phyloP scores from a whole-genome alignment of 306 rosid genomes.

The Fragaria nilgerrensis region DNA sequence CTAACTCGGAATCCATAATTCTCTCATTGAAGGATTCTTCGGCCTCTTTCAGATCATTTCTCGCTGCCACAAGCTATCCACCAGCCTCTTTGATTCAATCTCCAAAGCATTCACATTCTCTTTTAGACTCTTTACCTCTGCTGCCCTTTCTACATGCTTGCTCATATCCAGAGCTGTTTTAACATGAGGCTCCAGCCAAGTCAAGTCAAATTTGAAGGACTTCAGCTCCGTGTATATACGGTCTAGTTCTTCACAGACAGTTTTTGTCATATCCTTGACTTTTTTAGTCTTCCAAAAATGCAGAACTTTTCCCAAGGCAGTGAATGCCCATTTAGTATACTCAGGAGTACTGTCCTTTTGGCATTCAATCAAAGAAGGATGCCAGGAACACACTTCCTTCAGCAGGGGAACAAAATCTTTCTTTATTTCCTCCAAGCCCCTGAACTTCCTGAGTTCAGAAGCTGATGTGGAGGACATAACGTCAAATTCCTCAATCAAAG shows the following conservation, averaged over 20 bases:
- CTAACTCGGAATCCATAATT: background rate
- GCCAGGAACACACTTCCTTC: background rate
- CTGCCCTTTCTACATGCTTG: background rate
- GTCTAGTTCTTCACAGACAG: background rate
- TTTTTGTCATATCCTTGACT: background rate
- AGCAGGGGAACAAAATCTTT: background rate
- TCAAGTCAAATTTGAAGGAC: background rate
- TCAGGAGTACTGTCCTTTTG: background rate
- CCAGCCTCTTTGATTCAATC: background rate
- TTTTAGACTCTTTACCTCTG: background rate
- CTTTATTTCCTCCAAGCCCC: background rate
- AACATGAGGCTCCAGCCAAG: conserved; percentile 8
- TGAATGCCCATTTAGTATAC: background rate
- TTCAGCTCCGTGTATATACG: background rate
- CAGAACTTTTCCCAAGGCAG: background rate
- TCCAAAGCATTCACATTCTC: background rate
- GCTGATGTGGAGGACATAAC: background rate
- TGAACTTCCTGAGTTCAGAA: background rate
- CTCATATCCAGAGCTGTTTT: background rate
- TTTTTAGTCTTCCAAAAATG: background rate
- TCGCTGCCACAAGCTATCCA: background rate
- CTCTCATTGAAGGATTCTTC: background rate
- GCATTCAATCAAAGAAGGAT: background rate
- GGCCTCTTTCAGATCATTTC: background rate
- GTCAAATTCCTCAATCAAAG: background rate